Evolutionary conservation across 257 asterid species (phyloP).

Genomic region (Lycium barbarum): DNA sequence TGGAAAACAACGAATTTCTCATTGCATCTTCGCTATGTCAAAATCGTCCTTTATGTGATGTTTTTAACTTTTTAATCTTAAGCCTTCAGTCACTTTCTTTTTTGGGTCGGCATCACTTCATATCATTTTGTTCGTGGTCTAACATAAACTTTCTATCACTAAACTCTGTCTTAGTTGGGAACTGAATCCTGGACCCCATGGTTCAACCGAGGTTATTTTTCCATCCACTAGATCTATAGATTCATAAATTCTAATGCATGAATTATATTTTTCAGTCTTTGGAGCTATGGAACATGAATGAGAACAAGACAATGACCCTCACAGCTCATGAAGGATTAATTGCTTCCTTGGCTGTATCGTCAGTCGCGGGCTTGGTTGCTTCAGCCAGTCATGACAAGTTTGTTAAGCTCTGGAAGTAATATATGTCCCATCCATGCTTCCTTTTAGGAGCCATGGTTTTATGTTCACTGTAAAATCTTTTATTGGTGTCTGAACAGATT

Average conservation of each 20-base stretch:
- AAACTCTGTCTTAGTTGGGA: not conserved
- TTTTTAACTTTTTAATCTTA: not conserved
- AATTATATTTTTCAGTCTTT: conserved; percentile 56
- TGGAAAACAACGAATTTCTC: not conserved
- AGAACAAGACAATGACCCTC: conserved; percentile 82
- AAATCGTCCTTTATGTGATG: not conserved
- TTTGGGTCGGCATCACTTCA: not conserved
- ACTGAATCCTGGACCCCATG: not conserved
- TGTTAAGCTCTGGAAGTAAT: conserved; percentile 79
- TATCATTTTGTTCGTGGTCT: not conserved
- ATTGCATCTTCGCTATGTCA: not conserved
- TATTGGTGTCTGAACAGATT: not conserved
- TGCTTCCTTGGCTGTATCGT: conserved; percentile 80
- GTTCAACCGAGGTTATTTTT: not conserved
- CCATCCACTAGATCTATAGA: not conserved
- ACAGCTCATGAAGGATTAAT: conserved; percentile 84
- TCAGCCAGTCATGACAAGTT: conserved; percentile 92
- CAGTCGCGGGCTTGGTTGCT: conserved; percentile 76
- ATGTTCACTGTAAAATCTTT: conserved; percentile 24
- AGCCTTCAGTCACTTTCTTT: not conserved
- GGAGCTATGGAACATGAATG: conserved; percentile 92
- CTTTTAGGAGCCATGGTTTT: conserved; percentile 13
- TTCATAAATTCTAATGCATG: not conserved
- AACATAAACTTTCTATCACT: not conserved
- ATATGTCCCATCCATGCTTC: not conserved